Base-by-base conservation (phyloP, 768 basidiomycete species). In the Hericium rajendrae region DNA sequence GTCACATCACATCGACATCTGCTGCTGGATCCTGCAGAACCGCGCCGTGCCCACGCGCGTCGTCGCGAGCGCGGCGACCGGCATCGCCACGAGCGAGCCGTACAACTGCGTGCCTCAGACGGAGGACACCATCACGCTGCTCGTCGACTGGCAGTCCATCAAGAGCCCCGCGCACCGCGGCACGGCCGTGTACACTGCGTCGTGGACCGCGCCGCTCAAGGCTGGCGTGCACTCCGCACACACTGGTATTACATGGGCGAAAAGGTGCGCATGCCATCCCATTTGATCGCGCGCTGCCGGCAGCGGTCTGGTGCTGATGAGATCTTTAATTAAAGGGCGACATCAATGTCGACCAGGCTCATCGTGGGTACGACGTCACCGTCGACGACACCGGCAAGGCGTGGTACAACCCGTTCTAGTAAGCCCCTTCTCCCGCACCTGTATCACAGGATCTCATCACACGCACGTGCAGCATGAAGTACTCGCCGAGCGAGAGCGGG, bases 211-310 rank as follows among this genome's bases (percentile, higher is more conserved):
- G 0, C 94, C 93, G 16, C 73, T 92, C 58, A 88, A 89, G 68
- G 78, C 88, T 20, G 93, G 92, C n/a, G 79, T 95, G 9, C 92
- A 94, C 69, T 86, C 88, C 8, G 87, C 86, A 41, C 93, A 97
- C 85, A 91, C 66, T 94, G 90, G 88, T 92, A 94, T 71, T 94
- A 94, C 72, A 91, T 94, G 88, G 93, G 81, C 51, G 87, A 91
- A 74, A 94, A 91, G 78, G 91, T 84, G 8, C 63, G 52, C 18
- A 43, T 10, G 32, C 46, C 53, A 15, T 28, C 49, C 10, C n/a
- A 38, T 12, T 39, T 26, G n/a, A 38, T 52, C 37, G 22, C 28
- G 51, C 8, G 20, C 58, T 53, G 57, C 48, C 46, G 13, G 11
- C 11, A 8, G 26, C 40, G 10, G 37, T 22, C 20, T 39, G 20